phyloP scores from a whole-genome alignment of 177 flowering plant genomes.

The Vitis hybrid region DNA sequence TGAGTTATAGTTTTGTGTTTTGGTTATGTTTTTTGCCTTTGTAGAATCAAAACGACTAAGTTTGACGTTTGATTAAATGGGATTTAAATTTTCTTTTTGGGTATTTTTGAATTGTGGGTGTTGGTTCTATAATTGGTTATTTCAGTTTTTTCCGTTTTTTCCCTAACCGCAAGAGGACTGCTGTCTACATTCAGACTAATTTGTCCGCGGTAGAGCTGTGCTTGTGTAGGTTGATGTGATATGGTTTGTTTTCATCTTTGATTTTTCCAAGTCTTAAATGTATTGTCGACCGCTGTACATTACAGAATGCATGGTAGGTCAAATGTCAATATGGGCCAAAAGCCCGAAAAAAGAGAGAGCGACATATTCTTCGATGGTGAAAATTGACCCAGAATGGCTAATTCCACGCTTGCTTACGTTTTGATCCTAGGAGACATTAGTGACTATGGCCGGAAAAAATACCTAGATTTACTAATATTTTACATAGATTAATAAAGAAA shows the following conservation, averaged over 20 bases:
- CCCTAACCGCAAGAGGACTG: background rate
- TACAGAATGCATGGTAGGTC: background rate
- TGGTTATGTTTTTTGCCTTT: too few species aligned
- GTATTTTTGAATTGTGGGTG: background rate
- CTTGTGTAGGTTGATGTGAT: conserved; percentile 22
- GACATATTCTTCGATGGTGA: background rate
- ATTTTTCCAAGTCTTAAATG: conserved; percentile 1
- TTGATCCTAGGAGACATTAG: background rate
- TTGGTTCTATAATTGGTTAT: conserved; percentile 4
- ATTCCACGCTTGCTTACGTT: background rate
- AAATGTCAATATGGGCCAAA: conserved; percentile 9
- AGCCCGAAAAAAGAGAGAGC: background rate
- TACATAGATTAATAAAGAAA: too few species aligned
- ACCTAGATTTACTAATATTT: background rate
- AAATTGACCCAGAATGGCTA: background rate
- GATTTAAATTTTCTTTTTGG: too few species aligned
- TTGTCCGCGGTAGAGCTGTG: conserved; percentile 4
- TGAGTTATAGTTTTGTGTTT: too few species aligned
- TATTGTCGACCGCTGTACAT: background rate
- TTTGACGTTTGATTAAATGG: too few species aligned
- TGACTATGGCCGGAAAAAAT: background rate
- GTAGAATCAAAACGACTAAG: too few species aligned
- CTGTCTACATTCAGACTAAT: conserved; percentile 8
- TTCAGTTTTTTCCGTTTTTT: conserved; percentile 14
- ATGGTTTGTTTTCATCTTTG: conserved; percentile 15